Percentiles rank a stretch among this genome's conserved stretches.
phyloP scores from a whole-genome alignment of 2,329 filamentous ascomycete genomes.

The Ophiocordyceps camponoti-floridani region DNA sequence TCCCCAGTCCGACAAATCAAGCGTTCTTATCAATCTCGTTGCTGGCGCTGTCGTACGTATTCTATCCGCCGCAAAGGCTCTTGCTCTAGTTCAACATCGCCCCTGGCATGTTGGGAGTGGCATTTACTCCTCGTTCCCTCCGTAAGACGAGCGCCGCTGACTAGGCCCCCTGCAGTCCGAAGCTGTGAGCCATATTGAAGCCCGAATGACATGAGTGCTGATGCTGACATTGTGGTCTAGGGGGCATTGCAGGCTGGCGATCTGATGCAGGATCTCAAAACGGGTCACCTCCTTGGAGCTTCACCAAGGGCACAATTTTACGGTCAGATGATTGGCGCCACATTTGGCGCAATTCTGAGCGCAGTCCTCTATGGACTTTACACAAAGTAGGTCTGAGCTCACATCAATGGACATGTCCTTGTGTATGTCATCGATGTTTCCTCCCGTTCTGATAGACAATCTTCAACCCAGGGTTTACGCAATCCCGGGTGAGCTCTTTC shows the following conservation, averaged over 20 bases:
- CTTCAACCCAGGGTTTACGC: slow-evolving; percentile 48
- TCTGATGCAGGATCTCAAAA: slow-evolving; percentile 93
- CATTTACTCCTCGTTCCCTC: no score
- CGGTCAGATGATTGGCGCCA: slow-evolving; percentile 83
- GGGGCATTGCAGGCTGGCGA: slow-evolving; percentile 87
- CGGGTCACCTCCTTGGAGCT: slow-evolving; percentile 80
- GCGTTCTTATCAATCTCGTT: slow-evolving; percentile 87
- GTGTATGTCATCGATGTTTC: no score
- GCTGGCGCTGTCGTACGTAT: slow-evolving; percentile 56
- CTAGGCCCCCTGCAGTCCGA: slow-evolving; percentile 14
- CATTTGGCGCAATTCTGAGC: slow-evolving; percentile 69
- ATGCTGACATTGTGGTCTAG: slow-evolving; percentile 7
- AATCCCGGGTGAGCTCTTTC: slow-evolving; percentile 77
- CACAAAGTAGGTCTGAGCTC: slow-evolving; percentile 21
- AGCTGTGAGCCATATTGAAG: slow-evolving; percentile 13
- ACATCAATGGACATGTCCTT: no score
- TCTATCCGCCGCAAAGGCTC: background rate
- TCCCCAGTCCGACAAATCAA: slow-evolving; percentile 60
- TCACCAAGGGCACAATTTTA: slow-evolving; percentile 92
- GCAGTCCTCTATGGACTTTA: slow-evolving; percentile 83
- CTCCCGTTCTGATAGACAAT: background rate
- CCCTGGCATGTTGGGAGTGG: no score
- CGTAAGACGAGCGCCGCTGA: background rate
- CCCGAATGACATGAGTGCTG: no score
- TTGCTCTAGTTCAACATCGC: no score